Evolutionary conservation across 2,329 filamentous ascomycete species (phyloP), one percentile per base, ranked within the genome.

Genomic region (Microdochium nivale): DNA sequence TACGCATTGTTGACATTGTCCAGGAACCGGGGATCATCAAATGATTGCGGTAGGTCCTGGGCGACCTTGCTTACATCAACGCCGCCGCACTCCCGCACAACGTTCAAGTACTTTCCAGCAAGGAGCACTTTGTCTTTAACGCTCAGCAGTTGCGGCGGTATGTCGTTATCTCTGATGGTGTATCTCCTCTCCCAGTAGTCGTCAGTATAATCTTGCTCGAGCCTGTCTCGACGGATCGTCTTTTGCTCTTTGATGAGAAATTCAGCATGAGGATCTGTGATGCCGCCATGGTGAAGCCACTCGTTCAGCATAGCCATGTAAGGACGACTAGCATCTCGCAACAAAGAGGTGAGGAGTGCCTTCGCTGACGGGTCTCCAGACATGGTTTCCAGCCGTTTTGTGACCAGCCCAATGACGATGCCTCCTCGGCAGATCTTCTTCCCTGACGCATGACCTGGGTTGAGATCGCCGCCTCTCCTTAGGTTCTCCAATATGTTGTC

Each of bases 221-320:
- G 74, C 53, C 88, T 81, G 66, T 97, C 94, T 40, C 94, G 82
- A 53, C 87, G 86, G 60, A 99, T 96, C 62, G 91, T 96, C 68
- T 92, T 95, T 61, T 96, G 90, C 67, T 97, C 94, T 64, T 95
- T 95, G 63, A 99, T 85, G 50, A 99, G 72, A 59, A 99, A 99
- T 67, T 99, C 94, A 1, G 85, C 81, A 66, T 97, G 92, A 0
- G 91, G 90, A 65, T 99, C 94, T 62, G 87, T 89, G 67, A 99
- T 97, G 48, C 87, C 90, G 37, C 94, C 94, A 63, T 95, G 92
- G 64, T 99, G 94, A 16, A 99, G 75, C 94, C 94, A 99, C 67
- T 97, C 92, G 62, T 99, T 99, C 54, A 99, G 74, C 94, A 99
- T 99, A 43, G 81, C 80, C 91, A 97, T 96, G 65, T 99, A 99